Evolutionary conservation across 2,329 filamentous ascomycete species (phyloP), one percentile per base, ranked within the genome.

Genomic region (Ramularia collo-cygni): DNA sequence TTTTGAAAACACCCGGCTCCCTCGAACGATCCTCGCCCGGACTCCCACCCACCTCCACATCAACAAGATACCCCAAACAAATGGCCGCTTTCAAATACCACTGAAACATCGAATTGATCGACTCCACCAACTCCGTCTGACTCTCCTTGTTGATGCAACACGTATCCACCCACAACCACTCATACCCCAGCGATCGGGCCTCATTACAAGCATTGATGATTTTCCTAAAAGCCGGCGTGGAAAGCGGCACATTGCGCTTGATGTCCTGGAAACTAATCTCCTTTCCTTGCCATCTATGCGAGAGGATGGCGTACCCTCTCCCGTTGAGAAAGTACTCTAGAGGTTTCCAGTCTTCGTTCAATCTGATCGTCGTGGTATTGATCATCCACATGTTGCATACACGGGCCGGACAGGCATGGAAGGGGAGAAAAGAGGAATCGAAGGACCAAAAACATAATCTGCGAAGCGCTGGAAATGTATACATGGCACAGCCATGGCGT

Each of bases 1-100:
- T 64, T 67, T 67, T 70, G 51, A 58, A 64, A 14, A 71, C 53
- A 42, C 67, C 60, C 1, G 66, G 64, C 34, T 43, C 33, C 28
- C 47, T 50, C 16, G 60, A 54, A 3, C 52, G 54, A 26, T 57
- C 50, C 9, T 42, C 42, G 10, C 38, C 35, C 8, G 40, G 37
- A 24, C 6, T 10, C 6, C 21, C 21, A 10, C 21, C 21, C 10
- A 6, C 10, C 10, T 24, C 21, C 21, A 24, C 21, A 24, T 33
- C 31, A 14, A 7, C 16, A 10, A 54, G 26, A 17, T 45, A 48
- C 3, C 40, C 51, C 30, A 41, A 47, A 33, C 51, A 54, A 4
- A 41, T 16, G 1, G 14, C 29, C 9, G 51, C 43, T 6, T 38
- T 13, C 14, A 32, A 32, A 36, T 53, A 53, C 43, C 49, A 52